Evolutionary conservation across 2,329 filamentous ascomycete species (phyloP).

Genomic region (Chaetomium olivaceum): DNA sequence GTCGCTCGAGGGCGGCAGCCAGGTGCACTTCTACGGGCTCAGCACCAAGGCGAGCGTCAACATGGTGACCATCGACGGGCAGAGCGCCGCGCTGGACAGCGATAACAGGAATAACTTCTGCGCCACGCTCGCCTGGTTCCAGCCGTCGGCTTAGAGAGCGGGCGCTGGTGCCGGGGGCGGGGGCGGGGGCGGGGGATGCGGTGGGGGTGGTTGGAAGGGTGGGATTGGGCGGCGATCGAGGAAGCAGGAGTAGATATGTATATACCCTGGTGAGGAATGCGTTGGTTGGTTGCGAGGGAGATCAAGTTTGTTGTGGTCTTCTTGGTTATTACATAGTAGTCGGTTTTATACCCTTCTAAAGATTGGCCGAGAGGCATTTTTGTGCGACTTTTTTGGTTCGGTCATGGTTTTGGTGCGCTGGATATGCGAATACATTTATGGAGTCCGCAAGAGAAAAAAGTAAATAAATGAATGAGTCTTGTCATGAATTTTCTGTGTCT

Average conservation of each 20-base stretch:
- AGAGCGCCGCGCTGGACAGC: slow-evolving; percentile 52
- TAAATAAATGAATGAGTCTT: slow-evolving; percentile 1
- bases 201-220: background rate
- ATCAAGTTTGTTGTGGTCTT: background rate
- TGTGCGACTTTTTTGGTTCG: background rate
- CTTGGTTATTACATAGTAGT: background rate
- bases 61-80: slow-evolving; percentile 67
- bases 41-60: slow-evolving; percentile 74
- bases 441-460: background rate
- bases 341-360: slow-evolving; percentile 12
- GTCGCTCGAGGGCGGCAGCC: slow-evolving; percentile 65
- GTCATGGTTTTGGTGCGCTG: background rate
- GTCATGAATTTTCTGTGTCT: background rate
- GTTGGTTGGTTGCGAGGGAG: background rate
- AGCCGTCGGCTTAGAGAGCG: slow-evolving; percentile 22
- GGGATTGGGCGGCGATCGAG: background rate
- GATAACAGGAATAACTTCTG: slow-evolving; percentile 69
- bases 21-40: slow-evolving; percentile 65
- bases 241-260: background rate
- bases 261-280: background rate
- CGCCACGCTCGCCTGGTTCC: slow-evolving; percentile 59
- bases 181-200: background rate
- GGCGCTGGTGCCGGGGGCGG: background rate
- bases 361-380: slow-evolving; percentile 11
- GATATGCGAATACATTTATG: background rate